Conservation (phyloP, 2,329 filamentous ascomycete species). For the Lasiodiplodia sp. region DNA sequence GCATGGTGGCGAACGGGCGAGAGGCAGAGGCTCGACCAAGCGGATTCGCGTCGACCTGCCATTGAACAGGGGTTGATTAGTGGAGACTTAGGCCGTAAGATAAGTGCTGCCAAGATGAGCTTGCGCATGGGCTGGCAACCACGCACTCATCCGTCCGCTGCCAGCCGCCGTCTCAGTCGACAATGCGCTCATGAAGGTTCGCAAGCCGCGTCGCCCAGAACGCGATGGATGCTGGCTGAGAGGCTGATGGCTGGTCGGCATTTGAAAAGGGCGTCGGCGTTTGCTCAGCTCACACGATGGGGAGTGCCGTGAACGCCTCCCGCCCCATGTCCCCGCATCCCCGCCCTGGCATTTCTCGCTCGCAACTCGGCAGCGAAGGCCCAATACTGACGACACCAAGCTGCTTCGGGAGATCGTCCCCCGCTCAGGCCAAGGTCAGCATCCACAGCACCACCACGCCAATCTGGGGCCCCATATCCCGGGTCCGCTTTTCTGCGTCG, state of each 20-base stretch:
- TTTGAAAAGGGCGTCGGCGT: slow-evolving; percentile 19
- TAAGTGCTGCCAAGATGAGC: slow-evolving; percentile 21
- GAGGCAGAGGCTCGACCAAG: not conserved
- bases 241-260: not conserved
- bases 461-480: slow-evolving; percentile 24
- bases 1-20: slow-evolving; percentile 1
- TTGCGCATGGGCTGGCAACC: not conserved
- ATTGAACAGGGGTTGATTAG: not conserved
- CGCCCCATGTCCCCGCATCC: slow-evolving; percentile 9
- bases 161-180: not conserved
- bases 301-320: slow-evolving; percentile 3
- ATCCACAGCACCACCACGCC: slow-evolving; percentile 5
- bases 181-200: not conserved
- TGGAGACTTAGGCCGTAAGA: slow-evolving; percentile 9
- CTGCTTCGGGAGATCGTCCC: slow-evolving; percentile 15
- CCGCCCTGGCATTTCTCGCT: slow-evolving; percentile 10
- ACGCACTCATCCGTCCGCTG: not conserved
- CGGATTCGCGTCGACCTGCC: not conserved
- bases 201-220: not conserved
- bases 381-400: not conserved
- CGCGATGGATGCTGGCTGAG: not conserved
- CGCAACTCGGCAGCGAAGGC: not conserved
- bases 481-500: slow-evolving; percentile 17
- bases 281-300: not conserved
- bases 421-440: slow-evolving; percentile 6